Base-by-base conservation (phyloP, 768 basidiomycete species). In the Termitomyces sp. region DNA sequence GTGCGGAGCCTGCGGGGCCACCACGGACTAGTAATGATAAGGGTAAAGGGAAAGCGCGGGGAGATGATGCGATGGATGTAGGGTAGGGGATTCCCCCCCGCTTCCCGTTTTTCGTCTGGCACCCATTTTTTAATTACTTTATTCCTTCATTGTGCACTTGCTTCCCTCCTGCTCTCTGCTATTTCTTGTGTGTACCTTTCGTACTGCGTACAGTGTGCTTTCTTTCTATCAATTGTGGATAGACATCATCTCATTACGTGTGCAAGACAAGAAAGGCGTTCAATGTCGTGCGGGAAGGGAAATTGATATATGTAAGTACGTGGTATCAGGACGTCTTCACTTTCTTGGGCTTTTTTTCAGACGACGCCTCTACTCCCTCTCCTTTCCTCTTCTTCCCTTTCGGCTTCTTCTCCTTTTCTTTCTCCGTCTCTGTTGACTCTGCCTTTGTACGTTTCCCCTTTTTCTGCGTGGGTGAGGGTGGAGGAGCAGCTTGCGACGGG, bases 61-160 rank as follows among this genome's bases (percentile, higher is more conserved):
- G 74, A 36, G 84, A 87, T 63, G 84, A 58, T 27, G 52, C 78
- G 62, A 89, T 89, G 87, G 87, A 89, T 68, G 76, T 88, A 58
- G 85, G 86, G 65, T 88, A 70, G 79, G n/a, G n/a, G n/a, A n/a
- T 44, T 24, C 56, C 36, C 26, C 32, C 42, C 53, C 49, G 47
- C 61, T 65, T 64, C 58, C 63, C 55, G 6, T 44, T 22, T 55
- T 30, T 33, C 37, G 43, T 47, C 43, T 52, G 24, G 30, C 36
- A 54, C 24, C 24, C 22, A 27, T 32, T 16, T 56, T 26, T 44
- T 52, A 48, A 52, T 57, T 63, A 62, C 50, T 27, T 63, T 64
- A 64, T 63, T 63, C 39, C 56, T 64, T 64, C 62, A 62, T 60
- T 55, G 53, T 53, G 48, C 59, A 58, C 55, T 43, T 63, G 26